Percentiles rank a stretch among this genome's conserved stretches.
Conservation (phyloP, 129 eudicot species). For the Daucus carota region DH1_v3.0 NC_030384.2:24496001-24496500, state of each 20-base stretch:
- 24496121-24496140: no score
- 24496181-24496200: no score
- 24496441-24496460: constrained; percentile 42
- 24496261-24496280: constrained; percentile 23
- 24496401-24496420: constrained; percentile 42
- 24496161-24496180: not conserved
- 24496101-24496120: no score
- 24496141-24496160: no score
- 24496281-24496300: constrained; percentile 30
- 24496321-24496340: constrained; percentile 43
- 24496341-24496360: constrained; percentile 35
- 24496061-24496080: no score
- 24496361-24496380: constrained; percentile 35
- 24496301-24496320: no score
- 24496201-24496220: no score
- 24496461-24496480: no score
- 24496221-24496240: not conserved
- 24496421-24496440: constrained; percentile 53
- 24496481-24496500: constrained; percentile 31
- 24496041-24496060: no score
- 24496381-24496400: constrained; percentile 22
- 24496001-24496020: no score
- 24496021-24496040: no score
- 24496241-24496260: not conserved
- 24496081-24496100: no score